These are phyloP conservation scores for Phytophthora tentaculata DNA, from an alignment of 352 stramenopile species.

Conservation along the genomic window DNA sequence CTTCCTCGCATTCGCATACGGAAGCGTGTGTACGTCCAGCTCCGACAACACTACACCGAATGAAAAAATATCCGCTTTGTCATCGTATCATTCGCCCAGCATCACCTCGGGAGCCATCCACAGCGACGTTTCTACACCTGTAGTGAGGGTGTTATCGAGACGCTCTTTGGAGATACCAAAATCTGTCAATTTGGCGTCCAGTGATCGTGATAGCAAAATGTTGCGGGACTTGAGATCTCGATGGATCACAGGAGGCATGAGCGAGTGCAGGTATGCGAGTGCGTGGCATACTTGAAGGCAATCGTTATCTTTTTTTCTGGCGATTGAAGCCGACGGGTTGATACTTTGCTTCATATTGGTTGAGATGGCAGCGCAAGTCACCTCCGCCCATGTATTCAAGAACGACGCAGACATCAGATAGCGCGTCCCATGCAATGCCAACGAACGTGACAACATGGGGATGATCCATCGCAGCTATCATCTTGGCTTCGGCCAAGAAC, in stretches of 20 bases:
- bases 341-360: slow-evolving; percentile 17
- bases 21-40: slow-evolving; percentile 27
- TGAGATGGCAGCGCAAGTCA: slow-evolving; percentile 44
- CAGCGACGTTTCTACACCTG: no score
- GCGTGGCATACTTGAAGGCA: slow-evolving; percentile 45
- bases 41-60: no score
- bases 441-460: slow-evolving; percentile 25
- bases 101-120: no score
- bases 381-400: slow-evolving; percentile 58
- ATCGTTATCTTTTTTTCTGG: slow-evolving; percentile 28
- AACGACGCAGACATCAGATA: slow-evolving; percentile 46
- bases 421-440: slow-evolving; percentile 47
- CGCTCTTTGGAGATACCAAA: slow-evolving; percentile 32
- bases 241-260: no score
- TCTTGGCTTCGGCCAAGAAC: slow-evolving; percentile 48
- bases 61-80: no score
- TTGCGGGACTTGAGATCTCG: no score
- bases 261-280: no score
- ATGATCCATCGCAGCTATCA: slow-evolving; percentile 8
- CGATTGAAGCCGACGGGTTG: slow-evolving; percentile 16
- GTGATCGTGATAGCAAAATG: slow-evolving; percentile 40
- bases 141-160: slow-evolving; percentile 25
- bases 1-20: slow-evolving; percentile 41
- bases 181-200: slow-evolving; percentile 39
- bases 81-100: no score